Percentiles rank a stretch among this genome's conserved stretches.
Conservation (phyloP, 352 stramenopile species). For the Phytophthora pini region DNA sequence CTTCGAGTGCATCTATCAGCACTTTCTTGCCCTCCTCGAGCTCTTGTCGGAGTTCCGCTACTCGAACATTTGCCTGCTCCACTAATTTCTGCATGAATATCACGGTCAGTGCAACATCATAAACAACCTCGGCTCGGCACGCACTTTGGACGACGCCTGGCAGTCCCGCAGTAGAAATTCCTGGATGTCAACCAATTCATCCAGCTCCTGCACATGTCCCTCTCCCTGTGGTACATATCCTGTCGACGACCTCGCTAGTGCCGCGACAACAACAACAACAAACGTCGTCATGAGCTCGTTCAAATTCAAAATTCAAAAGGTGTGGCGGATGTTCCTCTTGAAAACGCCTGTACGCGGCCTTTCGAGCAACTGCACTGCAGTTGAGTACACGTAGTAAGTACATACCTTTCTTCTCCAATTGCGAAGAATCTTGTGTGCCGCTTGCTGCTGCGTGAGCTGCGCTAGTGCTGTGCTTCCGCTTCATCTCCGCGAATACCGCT, state of each 20-base stretch:
- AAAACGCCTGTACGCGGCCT: background rate
- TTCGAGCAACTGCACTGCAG: background rate
- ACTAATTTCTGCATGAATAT: conserved; percentile 52
- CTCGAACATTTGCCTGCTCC: conserved; percentile 58
- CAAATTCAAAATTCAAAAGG: conserved; percentile 27
- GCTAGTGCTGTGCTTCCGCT: conserved; percentile 45
- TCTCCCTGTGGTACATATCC: conserved; percentile 3
- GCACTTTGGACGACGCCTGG: conserved; percentile 49
- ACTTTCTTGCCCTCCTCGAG: conserved; percentile 61
- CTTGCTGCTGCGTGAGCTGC: conserved; percentile 1
- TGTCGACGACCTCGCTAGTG: conserved; percentile 12
- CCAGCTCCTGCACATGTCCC: conserved; percentile 4
- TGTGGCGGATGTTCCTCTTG: background rate
- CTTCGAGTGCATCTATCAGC: conserved; percentile 60
- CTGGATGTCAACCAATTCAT: conserved; percentile 51
- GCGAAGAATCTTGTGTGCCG: conserved; percentile 3
- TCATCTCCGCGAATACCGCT: conserved; percentile 36
- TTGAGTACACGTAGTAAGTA: background rate
- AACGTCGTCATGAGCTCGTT: background rate
- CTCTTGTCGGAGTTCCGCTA: conserved; percentile 54
- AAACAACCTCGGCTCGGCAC: background rate
- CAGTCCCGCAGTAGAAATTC: conserved; percentile 56
- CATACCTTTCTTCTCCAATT: conserved; percentile 30
- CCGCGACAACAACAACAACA: background rate
- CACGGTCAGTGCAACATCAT: background rate